Percentiles rank a stretch among this genome's conserved stretches.
These are phyloP conservation scores for Syncephalastrum monosporum DNA, from an alignment of 371 early-diverging fungal species.

Conservation along the genomic window DNA sequence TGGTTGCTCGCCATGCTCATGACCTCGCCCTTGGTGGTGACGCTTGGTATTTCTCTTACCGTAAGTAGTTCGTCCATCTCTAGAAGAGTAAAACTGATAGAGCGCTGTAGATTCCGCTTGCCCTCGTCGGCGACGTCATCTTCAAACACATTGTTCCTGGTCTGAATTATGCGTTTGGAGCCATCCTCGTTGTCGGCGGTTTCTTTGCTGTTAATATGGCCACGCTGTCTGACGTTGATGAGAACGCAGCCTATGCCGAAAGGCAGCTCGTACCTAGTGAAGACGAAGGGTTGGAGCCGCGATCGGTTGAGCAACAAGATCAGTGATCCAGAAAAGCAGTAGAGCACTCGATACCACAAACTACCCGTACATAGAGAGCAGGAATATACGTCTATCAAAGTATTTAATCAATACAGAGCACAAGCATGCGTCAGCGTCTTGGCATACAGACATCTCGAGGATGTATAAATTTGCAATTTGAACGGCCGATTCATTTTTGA, in stretches of 20 bases:
- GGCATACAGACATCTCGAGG: too few relatives aligned
- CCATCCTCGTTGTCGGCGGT: slow-evolving; percentile 63
- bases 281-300: background rate
- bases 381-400: too few relatives aligned
- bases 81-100: background rate
- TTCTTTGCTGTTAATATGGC: slow-evolving; percentile 67
- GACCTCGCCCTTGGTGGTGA: slow-evolving; percentile 80
- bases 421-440: too few relatives aligned
- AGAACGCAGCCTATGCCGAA: slow-evolving; percentile 14
- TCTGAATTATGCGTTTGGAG: slow-evolving; percentile 66
- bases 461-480: background rate
- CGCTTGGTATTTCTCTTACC: slow-evolving; percentile 75
- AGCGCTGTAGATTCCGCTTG: slow-evolving; percentile 61
- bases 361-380: too few relatives aligned
- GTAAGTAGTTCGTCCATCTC: slow-evolving; percentile 18
- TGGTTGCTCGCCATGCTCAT: slow-evolving; percentile 80
- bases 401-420: too few relatives aligned
- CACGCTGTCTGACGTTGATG: slow-evolving; percentile 37
- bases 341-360: too few relatives aligned
- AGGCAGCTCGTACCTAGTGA: slow-evolving; percentile 10
- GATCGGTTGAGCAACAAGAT: too few relatives aligned
- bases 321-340: too few relatives aligned
- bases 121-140: slow-evolving; percentile 70
- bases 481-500: slow-evolving; percentile 2
- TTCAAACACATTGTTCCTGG: slow-evolving; percentile 61